Base-by-base conservation (phyloP, 1,284 basidiomycete genomes). In the Termitomyces sp. region DNA sequence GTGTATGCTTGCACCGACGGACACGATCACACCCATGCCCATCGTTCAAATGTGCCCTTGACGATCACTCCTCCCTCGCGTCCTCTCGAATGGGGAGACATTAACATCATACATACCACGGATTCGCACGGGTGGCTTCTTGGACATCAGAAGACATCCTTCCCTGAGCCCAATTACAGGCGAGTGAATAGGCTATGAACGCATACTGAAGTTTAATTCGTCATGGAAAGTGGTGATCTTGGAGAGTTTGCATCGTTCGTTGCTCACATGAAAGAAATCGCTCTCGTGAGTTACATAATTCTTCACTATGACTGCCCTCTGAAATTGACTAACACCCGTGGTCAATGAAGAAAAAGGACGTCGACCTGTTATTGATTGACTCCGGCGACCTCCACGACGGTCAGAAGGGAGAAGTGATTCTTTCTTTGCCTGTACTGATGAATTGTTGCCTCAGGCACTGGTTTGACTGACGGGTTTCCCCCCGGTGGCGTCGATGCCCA, bases 181-280 rank as follows among this genome's bases (percentile, higher is more conserved):
- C 77, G 49, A 52, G 69, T 34, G 30, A 28, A n/a, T 40, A 21
- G 10, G 1, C 8, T 10, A 16, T 19, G 11, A 19, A 13, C 16
- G 26, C 33, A 16, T 19, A 40, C n/a, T 14, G 18, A 42, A 6
- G 8, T 24, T 19, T 21, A 16, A 50, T 19, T 24, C 38, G 11
- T 56, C n/a, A 19, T n/a, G 10, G 34, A 41, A 13, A 76, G 84
- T 58, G 91, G 85, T 18, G 84, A 88, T 63, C 80, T 88, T 41
- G 91, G 91, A 7, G 85, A 89, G 56, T 90, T 92, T 64, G 77
- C 87, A 26, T 88, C 84, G 19, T 94, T 93, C 60, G 86, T 91
- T 14, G 64, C 77, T 5, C 88, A 90, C 57, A 91, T 94, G 88
- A 89, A 92, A 66, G 62, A 77, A 41, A 74, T 85, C 45, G 89